A percentile compares a stretch with the other conserved stretches of the same genome.
Evolutionary conservation across 2,329 filamentous ascomycete genomes (phyloP).

Genomic region (Fusarium duplospermum): DNA sequence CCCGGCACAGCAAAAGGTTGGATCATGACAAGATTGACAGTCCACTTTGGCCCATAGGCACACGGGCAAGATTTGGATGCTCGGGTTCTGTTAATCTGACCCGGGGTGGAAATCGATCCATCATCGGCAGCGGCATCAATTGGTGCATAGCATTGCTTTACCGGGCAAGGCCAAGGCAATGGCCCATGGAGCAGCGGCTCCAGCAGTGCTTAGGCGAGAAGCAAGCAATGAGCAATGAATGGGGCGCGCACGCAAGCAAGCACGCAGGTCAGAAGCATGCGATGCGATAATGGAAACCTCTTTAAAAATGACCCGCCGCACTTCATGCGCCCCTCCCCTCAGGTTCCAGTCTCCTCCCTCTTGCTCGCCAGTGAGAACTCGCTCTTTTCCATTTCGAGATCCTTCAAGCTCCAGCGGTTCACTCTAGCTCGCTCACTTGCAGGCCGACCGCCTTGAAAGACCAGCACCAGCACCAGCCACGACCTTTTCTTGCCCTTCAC

Average conservation of each 20-base stretch:
- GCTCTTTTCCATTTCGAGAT: conserved; percentile 28
- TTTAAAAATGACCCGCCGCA: conserved; percentile 41
- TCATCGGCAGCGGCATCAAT: conserved; percentile 16
- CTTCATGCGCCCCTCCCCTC: conserved; percentile 36
- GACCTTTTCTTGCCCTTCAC: conserved; percentile 15
- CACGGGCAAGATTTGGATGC: conserved; percentile 18
- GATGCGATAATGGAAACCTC: conserved; percentile 17
- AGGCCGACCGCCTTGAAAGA: neutral
- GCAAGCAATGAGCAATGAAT: neutral
- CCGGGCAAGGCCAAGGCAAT: neutral
- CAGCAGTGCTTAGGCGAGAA: neutral
- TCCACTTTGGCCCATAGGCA: conserved; percentile 40
- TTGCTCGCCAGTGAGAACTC: conserved; percentile 34
- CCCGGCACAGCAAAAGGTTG: conserved; percentile 36
- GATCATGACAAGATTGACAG: conserved; percentile 42
- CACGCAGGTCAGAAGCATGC: conserved; percentile 3
- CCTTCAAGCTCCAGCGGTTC: conserved; percentile 30
- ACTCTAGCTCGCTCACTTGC: conserved; percentile 14
- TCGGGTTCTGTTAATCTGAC: conserved; percentile 18
- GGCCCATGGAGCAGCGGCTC: neutral
- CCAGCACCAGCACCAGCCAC: conserved; percentile 9
- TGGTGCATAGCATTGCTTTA: neutral
- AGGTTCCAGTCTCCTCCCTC: conserved; percentile 16
- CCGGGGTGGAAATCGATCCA: conserved; percentile 30
- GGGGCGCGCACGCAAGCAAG: neutral